Evolutionary conservation across 805 yeast genomes (phyloP), one percentile per base, ranked within the genome.

Genomic region (Myxozyma lipomycoides): DNA sequence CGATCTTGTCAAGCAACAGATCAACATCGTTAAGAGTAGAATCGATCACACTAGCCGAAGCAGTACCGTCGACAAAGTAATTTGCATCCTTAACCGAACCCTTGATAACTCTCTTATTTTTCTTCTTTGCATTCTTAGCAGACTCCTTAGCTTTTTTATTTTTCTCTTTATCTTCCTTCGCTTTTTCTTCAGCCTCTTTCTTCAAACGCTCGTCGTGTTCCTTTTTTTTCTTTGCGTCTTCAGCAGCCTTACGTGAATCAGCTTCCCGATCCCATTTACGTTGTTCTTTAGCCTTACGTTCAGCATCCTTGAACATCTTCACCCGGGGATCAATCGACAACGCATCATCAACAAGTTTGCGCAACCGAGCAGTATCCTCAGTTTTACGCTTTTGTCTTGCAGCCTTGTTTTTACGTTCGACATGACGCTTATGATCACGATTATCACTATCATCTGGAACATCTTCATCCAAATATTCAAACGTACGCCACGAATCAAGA

Each of bases 361-460:
- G 80, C 58, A 91, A 72, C 68, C 97, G 82, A 69, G 89, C 85
- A 76, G 84, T 91, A 73, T 93, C 98, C 68, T 93, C 97, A 67
- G 91, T 89, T 84, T 93, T 93, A 78, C 81, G 86, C 86, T 91
- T 93, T 78, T 87, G 86, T 78, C 98, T 86, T 52, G 95, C 87
- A 61, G 95, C 89, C 72, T 86, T 81, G 78, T 93, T 93, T 79
- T 93, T 93, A 78, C 91, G 88, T 76, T 93, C 98, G 62, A 90
- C 84, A 78, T 88, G 86, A 76, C 98, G 95, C 78, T 93, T 93
- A 81, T 93, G 95, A 71, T 93, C 98, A 79, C 98, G 89, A 83
- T 93, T 93, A 55, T 96, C 86, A 51, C 97, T 86, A 73, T 93
- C 98, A 76, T 93, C 98, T 62, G 98, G 98, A 66, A 90, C 96